Conservation (phyloP, 495 filamentous ascomycete genomes). For the Aspergillus hancockii region DNA sequence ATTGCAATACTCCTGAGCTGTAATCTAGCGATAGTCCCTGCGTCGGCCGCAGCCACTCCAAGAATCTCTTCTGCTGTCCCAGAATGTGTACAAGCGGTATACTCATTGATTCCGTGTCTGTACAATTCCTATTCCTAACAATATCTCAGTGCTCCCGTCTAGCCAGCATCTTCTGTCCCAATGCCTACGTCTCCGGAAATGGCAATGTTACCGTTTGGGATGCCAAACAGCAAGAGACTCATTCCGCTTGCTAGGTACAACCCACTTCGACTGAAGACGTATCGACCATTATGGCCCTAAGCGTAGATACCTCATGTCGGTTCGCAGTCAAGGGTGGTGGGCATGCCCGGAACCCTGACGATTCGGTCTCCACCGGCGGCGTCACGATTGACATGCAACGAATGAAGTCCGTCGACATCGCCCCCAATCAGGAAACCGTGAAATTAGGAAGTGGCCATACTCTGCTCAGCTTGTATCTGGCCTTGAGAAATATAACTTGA, state of each 20-base stretch:
- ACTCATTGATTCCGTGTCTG: neutral
- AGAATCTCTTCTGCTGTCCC: neutral
- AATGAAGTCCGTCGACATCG: conserved; percentile 37
- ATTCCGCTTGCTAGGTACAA: conserved; percentile 8
- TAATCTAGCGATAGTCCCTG: no score
- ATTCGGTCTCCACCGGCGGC: conserved; percentile 26
- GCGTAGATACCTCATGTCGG: conserved; percentile 11
- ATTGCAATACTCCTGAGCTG: no score
- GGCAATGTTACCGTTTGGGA: conserved; percentile 12
- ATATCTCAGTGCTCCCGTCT: neutral
- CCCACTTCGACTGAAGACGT: conserved; percentile 5
- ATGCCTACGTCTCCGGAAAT: neutral
- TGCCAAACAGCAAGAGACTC: conserved; percentile 9
- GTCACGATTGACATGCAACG: conserved; percentile 49
- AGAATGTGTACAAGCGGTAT: neutral
- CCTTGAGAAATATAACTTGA: conserved; percentile 44
- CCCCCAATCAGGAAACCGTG: conserved; percentile 31
- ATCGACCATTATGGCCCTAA: neutral
- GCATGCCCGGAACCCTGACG: conserved; percentile 24
- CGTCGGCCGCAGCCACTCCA: no score
- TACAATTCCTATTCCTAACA: neutral
- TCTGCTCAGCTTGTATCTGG: conserved; percentile 44
- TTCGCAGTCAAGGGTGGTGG: conserved; percentile 50
- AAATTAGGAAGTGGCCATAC: conserved; percentile 21
- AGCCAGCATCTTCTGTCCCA: no score